A percentile compares a stretch with the other conserved stretches of the same genome.
These are phyloP conservation scores for Phytophthora brassicae DNA, from an alignment of 352 stramenopile species.

Conservation along the genomic window DNA sequence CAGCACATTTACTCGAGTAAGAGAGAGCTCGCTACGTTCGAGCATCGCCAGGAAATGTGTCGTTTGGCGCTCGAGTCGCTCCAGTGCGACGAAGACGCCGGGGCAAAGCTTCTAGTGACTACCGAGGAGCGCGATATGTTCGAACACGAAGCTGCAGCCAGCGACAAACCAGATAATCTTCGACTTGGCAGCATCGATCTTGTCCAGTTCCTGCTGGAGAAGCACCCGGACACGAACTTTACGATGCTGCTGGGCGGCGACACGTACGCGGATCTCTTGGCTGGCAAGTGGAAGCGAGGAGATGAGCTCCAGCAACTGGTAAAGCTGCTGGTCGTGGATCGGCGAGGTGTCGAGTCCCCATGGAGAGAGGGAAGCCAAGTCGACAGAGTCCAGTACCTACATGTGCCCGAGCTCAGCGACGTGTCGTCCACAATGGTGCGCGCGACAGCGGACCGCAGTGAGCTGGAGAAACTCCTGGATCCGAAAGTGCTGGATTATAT, in stretches of 20 bases:
- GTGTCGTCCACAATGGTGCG: slow-evolving; percentile 77
- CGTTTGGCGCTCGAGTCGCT: slow-evolving; percentile 53
- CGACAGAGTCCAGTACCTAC: slow-evolving; percentile 47
- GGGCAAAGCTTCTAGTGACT: slow-evolving; percentile 49
- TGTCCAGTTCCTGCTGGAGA: slow-evolving; percentile 46
- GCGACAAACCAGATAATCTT: slow-evolving; percentile 26
- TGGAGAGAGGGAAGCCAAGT: slow-evolving; percentile 27
- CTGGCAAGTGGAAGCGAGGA: slow-evolving; percentile 87
- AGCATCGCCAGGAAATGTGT: slow-evolving; percentile 76
- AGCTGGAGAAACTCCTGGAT: slow-evolving; percentile 50
- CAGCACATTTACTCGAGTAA: slow-evolving; percentile 89
- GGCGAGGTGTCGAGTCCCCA: slow-evolving; percentile 51
- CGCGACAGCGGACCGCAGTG: slow-evolving; percentile 29
- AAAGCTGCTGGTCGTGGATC: slow-evolving; percentile 71
- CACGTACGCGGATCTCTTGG: slow-evolving; percentile 79
- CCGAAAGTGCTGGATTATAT: slow-evolving; percentile 80
- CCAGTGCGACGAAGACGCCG: neutral
- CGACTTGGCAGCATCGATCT: slow-evolving; percentile 82
- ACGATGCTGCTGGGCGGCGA: slow-evolving; percentile 81
- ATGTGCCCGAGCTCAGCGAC: slow-evolving; percentile 63
- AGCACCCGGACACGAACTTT: slow-evolving; percentile 56
- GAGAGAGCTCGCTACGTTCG: slow-evolving; percentile 69
- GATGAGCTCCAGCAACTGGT: slow-evolving; percentile 71
- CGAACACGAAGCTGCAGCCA: slow-evolving; percentile 34
- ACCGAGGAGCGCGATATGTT: slow-evolving; percentile 74